phyloP scores from a whole-genome alignment of 2,329 filamentous ascomycete species.

The Dactylella cylindrospora region DNA sequence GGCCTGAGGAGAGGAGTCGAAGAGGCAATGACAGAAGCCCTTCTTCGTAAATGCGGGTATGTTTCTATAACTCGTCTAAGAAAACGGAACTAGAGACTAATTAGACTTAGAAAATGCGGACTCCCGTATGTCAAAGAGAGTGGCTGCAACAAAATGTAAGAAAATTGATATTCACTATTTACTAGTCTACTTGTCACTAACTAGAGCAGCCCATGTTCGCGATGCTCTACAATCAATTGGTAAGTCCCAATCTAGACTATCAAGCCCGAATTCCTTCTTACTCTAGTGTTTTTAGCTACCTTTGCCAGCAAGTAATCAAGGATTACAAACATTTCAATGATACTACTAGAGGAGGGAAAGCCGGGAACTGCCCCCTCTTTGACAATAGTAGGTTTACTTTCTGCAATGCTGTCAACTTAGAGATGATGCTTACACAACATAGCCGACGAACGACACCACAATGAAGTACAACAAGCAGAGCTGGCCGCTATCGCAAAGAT shows the following conservation, averaged over 20 bases:
- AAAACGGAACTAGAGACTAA: slow-evolving; percentile 8
- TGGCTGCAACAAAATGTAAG: slow-evolving; percentile 78
- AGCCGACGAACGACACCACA: slow-evolving; percentile 61
- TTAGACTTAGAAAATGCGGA: slow-evolving; percentile 57
- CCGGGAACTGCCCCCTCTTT: slow-evolving; percentile 67
- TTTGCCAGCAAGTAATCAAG: slow-evolving; percentile 66
- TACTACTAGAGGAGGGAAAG: slow-evolving; percentile 54
- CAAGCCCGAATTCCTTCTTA: not conserved
- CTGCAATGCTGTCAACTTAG: not conserved
- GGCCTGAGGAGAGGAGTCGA: slow-evolving; percentile 69
- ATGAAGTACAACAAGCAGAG: slow-evolving; percentile 66
- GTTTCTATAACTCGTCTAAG: slow-evolving; percentile 5
- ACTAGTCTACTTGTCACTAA: not conserved
- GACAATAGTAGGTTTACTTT: slow-evolving; percentile 55
- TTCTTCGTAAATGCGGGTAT: slow-evolving; percentile 73
- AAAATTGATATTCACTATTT: not conserved
- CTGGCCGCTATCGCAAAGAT: slow-evolving; percentile 60
- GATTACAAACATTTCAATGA: slow-evolving; percentile 73
- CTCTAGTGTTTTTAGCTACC: slow-evolving; percentile 58
- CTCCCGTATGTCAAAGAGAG: slow-evolving; percentile 75
- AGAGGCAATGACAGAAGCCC: slow-evolving; percentile 78
- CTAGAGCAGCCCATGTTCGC: slow-evolving; percentile 57
- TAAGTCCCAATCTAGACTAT: slow-evolving; percentile 50
- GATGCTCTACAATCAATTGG: slow-evolving; percentile 61
- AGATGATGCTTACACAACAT: slow-evolving; percentile 25